A percentile compares a stretch with the other conserved stretches of the same genome.
These are phyloP conservation scores for Neurospora pannonica DNA, from an alignment of 495 filamentous ascomycete genomes.

Conservation along the genomic window DNA sequence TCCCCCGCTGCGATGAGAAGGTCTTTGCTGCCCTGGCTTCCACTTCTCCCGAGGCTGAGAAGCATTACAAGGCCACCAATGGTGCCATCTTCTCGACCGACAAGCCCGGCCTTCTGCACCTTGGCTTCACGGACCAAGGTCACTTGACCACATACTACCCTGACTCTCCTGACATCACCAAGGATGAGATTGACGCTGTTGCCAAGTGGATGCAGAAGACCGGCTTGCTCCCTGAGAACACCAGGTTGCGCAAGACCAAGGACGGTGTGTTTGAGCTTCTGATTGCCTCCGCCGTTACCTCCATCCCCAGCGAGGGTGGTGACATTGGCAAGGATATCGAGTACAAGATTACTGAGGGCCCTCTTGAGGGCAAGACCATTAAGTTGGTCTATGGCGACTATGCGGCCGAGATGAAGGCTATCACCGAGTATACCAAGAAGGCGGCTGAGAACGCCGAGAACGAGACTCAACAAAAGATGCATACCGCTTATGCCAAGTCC, in stretches of 20 bases:
- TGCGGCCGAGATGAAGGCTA: conserved; percentile 66
- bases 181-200: conserved; percentile 69
- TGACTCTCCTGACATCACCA: conserved; percentile 72
- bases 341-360: conserved; percentile 54
- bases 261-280: conserved; percentile 69
- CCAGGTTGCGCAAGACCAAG: conserved; percentile 65
- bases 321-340: conserved; percentile 60
- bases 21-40: conserved; percentile 64
- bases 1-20: conserved; percentile 63
- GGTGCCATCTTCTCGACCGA: conserved; percentile 67
- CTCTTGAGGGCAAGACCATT: conserved; percentile 54
- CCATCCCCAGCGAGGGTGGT: conserved; percentile 45
- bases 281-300: conserved; percentile 60
- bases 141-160: conserved; percentile 94
- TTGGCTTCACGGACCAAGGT: conserved; percentile 74
- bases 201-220: conserved; percentile 67
- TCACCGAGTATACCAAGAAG: conserved; percentile 58
- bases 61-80: conserved; percentile 56
- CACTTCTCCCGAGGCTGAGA: conserved; percentile 47
- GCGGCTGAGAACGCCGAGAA: conserved; percentile 73
- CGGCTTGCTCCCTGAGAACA: conserved; percentile 71
- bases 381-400: conserved; percentile 82
- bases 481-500: conserved; percentile 70
- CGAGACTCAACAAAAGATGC: conserved; percentile 77
- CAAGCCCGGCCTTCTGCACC: conserved; percentile 61